Conservation (phyloP, 371 early-diverging fungal genomes). For the Apophysomyces variabilis region DNA sequence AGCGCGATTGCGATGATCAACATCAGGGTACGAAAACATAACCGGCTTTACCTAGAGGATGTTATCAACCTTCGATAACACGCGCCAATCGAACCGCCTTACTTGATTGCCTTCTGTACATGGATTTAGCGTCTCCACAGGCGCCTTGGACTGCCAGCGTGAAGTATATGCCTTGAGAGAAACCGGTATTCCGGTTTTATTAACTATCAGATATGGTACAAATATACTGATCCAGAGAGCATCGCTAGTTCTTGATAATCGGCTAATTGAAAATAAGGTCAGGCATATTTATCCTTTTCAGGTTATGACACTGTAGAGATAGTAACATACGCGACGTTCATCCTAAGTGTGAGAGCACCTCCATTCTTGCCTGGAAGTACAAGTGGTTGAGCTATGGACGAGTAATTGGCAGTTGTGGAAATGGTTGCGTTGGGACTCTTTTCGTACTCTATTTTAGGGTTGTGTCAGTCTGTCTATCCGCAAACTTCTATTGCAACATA, state of each 20-base stretch:
- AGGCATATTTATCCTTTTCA: neutral
- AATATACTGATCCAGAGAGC: conserved; percentile 40
- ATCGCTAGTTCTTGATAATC: conserved; percentile 26
- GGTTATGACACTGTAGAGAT: neutral
- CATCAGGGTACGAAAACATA: conserved; percentile 80
- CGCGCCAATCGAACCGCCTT: neutral
- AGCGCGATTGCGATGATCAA: conserved; percentile 76
- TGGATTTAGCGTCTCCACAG: conserved; percentile 22
- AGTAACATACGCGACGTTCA: conserved; percentile 53
- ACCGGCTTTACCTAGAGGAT: conserved; percentile 52
- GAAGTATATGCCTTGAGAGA: conserved; percentile 26
- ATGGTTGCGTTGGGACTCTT: conserved; percentile 20
- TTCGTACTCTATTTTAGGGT: conserved; percentile 19
- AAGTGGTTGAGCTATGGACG: conserved; percentile 20
- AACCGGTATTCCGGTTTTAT: conserved; percentile 73
- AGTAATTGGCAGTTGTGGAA: conserved; percentile 17
- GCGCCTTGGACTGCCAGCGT: conserved; percentile 26
- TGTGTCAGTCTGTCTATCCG: too few relatives aligned
- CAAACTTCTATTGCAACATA: conserved; percentile 6
- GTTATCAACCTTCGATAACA: neutral
- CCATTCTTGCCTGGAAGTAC: conserved; percentile 45
- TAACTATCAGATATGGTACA: conserved; percentile 69
- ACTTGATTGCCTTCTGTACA: conserved; percentile 30
- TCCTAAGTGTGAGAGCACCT: conserved; percentile 54
- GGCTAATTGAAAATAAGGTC: conserved; percentile 13